Evolutionary conservation across 108 stramenopile species (phyloP).

Genomic region (Stephanodiscus triporus): DNA sequence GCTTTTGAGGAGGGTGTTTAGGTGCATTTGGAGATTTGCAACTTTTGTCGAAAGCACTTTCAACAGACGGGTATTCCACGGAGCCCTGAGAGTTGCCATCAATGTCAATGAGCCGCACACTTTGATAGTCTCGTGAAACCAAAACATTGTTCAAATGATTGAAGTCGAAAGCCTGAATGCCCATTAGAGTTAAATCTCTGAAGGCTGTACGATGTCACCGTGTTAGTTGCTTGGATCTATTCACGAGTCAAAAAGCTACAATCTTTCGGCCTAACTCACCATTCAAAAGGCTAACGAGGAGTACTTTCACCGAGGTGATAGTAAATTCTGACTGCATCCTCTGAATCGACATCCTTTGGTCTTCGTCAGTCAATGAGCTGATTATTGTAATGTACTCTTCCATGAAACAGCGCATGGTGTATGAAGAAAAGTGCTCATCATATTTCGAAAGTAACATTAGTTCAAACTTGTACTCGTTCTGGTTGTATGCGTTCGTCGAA

Average conservation of each 20-base stretch:
- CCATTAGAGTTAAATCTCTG: constrained; percentile 65
- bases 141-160: constrained; percentile 78
- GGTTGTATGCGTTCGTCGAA: constrained; percentile 68
- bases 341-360: constrained; percentile 23
- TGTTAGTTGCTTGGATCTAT: neutral
- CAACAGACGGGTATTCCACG: constrained; percentile 44
- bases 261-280: constrained; percentile 11
- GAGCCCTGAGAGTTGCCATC: constrained; percentile 59
- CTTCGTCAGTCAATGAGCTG: constrained; percentile 13
- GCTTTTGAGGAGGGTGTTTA: constrained; percentile 48
- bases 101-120: constrained; percentile 67
- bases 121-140: constrained; percentile 69
- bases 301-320: constrained; percentile 66
- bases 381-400: constrained; percentile 55
- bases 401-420: constrained; percentile 75
- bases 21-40: neutral
- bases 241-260: neutral
- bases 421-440: constrained; percentile 72
- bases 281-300: constrained; percentile 73
- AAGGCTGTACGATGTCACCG: constrained; percentile 15
- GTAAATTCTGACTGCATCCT: constrained; percentile 59
- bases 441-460: constrained; percentile 65
- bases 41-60: constrained; percentile 19
- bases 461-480: constrained; percentile 74
- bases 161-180: constrained; percentile 75